Evolutionary conservation across 2,329 filamentous ascomycete species (phyloP).

Genomic region (Ophiostoma fasciatum): DNA sequence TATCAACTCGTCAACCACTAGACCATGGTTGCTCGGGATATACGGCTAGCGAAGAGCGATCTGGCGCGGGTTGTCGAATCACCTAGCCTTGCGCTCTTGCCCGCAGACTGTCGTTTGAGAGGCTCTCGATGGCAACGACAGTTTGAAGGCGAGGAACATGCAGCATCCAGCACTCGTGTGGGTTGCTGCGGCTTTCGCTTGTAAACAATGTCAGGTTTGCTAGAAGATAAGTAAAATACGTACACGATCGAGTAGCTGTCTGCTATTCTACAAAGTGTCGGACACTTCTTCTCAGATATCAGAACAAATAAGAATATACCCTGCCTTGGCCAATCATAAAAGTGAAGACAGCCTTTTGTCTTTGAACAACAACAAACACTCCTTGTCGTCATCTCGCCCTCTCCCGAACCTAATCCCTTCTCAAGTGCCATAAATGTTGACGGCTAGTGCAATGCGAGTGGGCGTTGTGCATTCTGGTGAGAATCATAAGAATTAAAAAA

Average conservation of each 20-base stretch:
- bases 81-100: constrained; percentile 44
- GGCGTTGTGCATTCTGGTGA: neutral
- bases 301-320: constrained; percentile 4
- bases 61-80: constrained; percentile 27
- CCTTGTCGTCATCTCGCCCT: too few species aligned
- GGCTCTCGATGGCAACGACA: constrained; percentile 48
- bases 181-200: too few species aligned
- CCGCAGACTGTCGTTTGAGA: constrained; percentile 65
- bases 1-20: constrained; percentile 76
- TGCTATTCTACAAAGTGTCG: constrained; percentile 9
- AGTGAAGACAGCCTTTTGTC: neutral
- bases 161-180: neutral
- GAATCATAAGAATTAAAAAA: constrained; percentile 2
- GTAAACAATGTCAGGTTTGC: constrained; percentile 2
- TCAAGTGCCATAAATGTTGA: too few species aligned
- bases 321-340: neutral
- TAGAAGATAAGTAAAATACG: constrained; percentile 2
- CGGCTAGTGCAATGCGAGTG: neutral
- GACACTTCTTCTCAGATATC: constrained; percentile 5
- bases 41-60: constrained; percentile 81
- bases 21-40: constrained; percentile 76
- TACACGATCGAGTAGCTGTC: neutral
- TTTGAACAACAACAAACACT: too few species aligned
- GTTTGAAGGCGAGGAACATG: constrained; percentile 86
- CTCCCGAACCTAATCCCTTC: too few species aligned